Evolutionary conservation across 2,329 filamentous ascomycete species (phyloP), one percentile per base, ranked within the genome.

Genomic region (Alternaria infectoria): DNA sequence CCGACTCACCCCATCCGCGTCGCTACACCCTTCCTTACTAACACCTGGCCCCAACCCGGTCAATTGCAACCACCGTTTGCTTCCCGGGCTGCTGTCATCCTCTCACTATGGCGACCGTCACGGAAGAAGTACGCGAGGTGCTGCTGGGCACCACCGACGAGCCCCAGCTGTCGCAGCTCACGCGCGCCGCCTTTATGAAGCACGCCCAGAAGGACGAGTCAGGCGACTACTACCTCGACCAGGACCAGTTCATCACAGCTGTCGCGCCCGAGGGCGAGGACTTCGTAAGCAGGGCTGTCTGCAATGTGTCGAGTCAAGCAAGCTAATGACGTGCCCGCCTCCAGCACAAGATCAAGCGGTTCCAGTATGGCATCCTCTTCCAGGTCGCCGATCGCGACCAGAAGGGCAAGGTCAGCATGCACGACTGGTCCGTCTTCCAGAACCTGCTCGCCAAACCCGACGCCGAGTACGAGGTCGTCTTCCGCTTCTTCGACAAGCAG

Each of bases 401-500:
- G 70, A 85, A 85, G 47, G 94, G 94, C 67, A 90, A 87, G 72
- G 86, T 99, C 71, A 91, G 84, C 72, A 83, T 98, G 58, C 85
- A 89, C 64, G 96, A 99, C 83, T 99, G 95, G 93, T 89, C 88
- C 50, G 91, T 91, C 68, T 99, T 98, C 81, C 93, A 97, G 83
- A 96, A 97, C 84, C 88, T 99, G 67, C 89, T 99, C 62, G 86
- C 87, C 71, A 98, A 97, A 83, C 92, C 96, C 66, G 96, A 98
- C 77, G 96, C 96, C 80, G 96, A 99, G 83, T 99, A 99, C 83
- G 94, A 98, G 81, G 97, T 99, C 74, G 95, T 96, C 15, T 99
- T 98, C 84, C 92, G 96, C 74, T 87, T 99, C 59, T 99, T 99
- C 82, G 95, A 98, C 77, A 87, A 93, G 73, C 90, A 95, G 55